Evolutionary conservation across 345 rosid species (phyloP), one percentile per base, ranked within the genome.

Genomic region (Clarkia xantiana): DNA sequence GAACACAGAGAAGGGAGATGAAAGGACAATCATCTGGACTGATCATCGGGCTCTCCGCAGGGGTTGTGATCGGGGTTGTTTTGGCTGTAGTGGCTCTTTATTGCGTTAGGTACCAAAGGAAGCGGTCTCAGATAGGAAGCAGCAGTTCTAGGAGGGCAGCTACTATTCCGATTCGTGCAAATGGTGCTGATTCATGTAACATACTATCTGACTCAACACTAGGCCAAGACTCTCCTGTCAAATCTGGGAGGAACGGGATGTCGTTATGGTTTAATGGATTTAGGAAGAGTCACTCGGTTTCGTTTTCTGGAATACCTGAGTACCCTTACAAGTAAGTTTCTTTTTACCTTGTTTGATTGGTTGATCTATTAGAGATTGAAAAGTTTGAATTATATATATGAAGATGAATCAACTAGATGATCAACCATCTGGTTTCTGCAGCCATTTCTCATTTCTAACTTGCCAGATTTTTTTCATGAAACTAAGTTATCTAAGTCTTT

Each of bases 241-340:
- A 80, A 62, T 66, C 86, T 29, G 81, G 82, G 11, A 62, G 63
- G 25, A 75, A 62, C 61, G 86, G 81, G 58, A 65, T 73, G 76
- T 69, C 84, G 62, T 3, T 70, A 57, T 87, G 96, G 95, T 74
- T 84, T 56, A 94, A 86, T 11, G 87, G 89, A 10, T 78, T 84
- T 59, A 80, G 52, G 76, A 80, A 56, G 72, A 80, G 67, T 49
- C 71, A 56, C 52, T 66, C 65, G 13, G 72, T 82, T 49, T 70
- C 95, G 42, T 65, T 77, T 15, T 93, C 99, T 62, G 99, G 99
- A 63, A 84, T 93, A 67, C 94, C 85, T 0, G 96, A 80, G 66
- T 87, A 87, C 65, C 76, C 91, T 62, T 93, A 78, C 74, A 93
- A 75, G 99, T 93, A 76, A 53, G 77, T 53, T 45, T 60, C 56